Percentiles rank a stretch among this genome's conserved stretches.
Evolutionary conservation across 352 stramenopile genomes (phyloP).

Genomic region (Globisporangium paroecandrum): DNA sequence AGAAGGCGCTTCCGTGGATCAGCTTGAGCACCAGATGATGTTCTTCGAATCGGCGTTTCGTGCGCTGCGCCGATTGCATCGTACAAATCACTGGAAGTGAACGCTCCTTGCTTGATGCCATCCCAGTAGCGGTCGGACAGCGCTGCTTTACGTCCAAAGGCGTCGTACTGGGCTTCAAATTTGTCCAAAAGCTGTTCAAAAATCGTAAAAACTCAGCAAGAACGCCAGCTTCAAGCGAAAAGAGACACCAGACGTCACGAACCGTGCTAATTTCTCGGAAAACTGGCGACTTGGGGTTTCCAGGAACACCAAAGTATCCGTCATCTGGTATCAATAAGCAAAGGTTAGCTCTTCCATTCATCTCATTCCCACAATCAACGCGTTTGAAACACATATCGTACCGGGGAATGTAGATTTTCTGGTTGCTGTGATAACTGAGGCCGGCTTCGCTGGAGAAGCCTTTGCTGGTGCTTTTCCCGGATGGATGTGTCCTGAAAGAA

Average conservation of each 20-base stretch:
- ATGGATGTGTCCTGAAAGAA: conserved; percentile 58
- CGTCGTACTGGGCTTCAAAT: conserved; percentile 57
- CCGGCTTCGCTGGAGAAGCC: conserved; percentile 19
- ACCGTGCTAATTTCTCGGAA: conserved; percentile 57
- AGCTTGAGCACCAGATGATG: conserved; percentile 16
- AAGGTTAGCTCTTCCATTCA: background rate
- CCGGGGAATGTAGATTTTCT: background rate
- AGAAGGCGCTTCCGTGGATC: conserved; percentile 41
- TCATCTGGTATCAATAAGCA: conserved; percentile 26
- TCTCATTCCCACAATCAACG: background rate
- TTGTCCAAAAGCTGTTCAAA: conserved; percentile 33
- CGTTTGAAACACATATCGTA: background rate
- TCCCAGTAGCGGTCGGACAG: conserved; percentile 41
- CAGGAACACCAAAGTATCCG: conserved; percentile 40
- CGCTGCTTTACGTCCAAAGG: conserved; percentile 38
- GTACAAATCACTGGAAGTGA: conserved; percentile 73
- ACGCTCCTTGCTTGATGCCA: conserved; percentile 26
- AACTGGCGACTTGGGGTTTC: conserved; percentile 60
- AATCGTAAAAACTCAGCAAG: background rate
- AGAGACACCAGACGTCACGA: background rate
- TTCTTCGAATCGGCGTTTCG: conserved; percentile 23
- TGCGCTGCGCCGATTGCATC: conserved; percentile 66
- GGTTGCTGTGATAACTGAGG: background rate
- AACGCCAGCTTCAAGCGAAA: background rate
- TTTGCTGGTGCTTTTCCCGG: conserved; percentile 30